Evolutionary conservation across 2,329 filamentous ascomycete species (phyloP).

Genomic region (Sphaceloma murrayae): DNA sequence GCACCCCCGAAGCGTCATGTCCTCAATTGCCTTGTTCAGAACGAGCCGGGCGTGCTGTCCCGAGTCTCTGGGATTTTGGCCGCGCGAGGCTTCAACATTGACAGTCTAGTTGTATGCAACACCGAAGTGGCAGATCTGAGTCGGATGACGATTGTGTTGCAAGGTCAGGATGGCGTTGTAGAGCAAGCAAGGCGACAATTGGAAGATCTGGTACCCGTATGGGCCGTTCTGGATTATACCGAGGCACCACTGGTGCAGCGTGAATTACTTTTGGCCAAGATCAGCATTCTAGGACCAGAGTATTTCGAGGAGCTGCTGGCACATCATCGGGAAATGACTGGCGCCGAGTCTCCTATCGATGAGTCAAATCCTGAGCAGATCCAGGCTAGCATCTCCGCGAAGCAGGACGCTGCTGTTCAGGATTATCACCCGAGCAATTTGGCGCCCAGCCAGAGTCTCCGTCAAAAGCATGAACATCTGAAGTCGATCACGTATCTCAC

Average conservation of each 20-base stretch:
- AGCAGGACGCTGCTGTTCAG: slow-evolving; percentile 32
- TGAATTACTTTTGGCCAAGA: slow-evolving; percentile 87
- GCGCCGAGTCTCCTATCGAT: slow-evolving; percentile 31
- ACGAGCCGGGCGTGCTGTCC: slow-evolving; percentile 94
- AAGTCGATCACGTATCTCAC: slow-evolving; percentile 93
- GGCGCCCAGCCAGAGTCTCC: slow-evolving; percentile 74
- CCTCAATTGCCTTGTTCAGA: slow-evolving; percentile 97
- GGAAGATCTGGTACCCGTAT: slow-evolving; percentile 93
- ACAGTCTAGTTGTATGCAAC: slow-evolving; percentile 93
- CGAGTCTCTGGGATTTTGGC: slow-evolving; percentile 94
- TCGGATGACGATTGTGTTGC: slow-evolving; percentile 97
- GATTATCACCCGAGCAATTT: slow-evolving; percentile 90
- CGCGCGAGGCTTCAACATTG: slow-evolving; percentile 96
- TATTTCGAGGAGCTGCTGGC: slow-evolving; percentile 95
- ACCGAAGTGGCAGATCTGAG: slow-evolving; percentile 95
- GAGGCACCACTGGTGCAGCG: slow-evolving; percentile 86
- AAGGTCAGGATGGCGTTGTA: slow-evolving; percentile 91
- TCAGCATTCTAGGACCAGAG: slow-evolving; percentile 93
- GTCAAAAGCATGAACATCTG: slow-evolving; percentile 95
- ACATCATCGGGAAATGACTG: slow-evolving; percentile 85
- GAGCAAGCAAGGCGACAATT: slow-evolving; percentile 93
- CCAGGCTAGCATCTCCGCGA: slow-evolving; percentile 20
- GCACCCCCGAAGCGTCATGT: slow-evolving; percentile 87
- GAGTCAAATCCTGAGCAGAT: slow-evolving; percentile 23
- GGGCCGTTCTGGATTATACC: slow-evolving; percentile 97